Conservation (phyloP, 805 yeast genomes). For the Hanseniaspora clermontiae region DNA sequence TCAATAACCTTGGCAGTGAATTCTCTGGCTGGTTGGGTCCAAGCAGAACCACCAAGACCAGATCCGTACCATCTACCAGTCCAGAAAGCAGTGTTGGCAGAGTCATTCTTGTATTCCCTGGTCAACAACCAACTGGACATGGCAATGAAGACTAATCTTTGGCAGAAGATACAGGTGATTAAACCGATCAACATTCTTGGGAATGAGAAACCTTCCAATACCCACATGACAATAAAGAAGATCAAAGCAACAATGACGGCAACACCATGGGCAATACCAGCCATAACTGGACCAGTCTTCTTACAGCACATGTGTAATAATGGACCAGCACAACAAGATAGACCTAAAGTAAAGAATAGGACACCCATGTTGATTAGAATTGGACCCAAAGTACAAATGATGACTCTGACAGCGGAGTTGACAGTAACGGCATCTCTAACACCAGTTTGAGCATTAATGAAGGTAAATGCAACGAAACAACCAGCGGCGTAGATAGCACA, state of each 20-base stretch:
- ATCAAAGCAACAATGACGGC: slow-evolving; percentile 79
- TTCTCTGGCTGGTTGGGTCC: slow-evolving; percentile 94
- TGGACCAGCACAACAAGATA: slow-evolving; percentile 98
- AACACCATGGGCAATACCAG: slow-evolving; percentile 90
- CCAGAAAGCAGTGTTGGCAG: slow-evolving; percentile 98
- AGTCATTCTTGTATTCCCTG: slow-evolving; percentile 92
- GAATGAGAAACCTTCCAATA: slow-evolving; percentile 82
- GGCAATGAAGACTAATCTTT: slow-evolving; percentile 75
- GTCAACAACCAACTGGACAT: slow-evolving; percentile 69
- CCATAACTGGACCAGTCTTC: slow-evolving; percentile 88
- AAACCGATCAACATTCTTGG: slow-evolving; percentile 78
- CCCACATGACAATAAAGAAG: slow-evolving; percentile 95
- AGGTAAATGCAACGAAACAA: slow-evolving; percentile 67
- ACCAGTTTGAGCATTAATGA: slow-evolving; percentile 78
- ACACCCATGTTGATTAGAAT: slow-evolving; percentile 83
- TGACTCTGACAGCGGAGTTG: slow-evolving; percentile 58
- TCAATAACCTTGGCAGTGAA: slow-evolving; percentile 87
- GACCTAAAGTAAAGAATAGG: slow-evolving; percentile 56
- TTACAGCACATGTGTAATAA: slow-evolving; percentile 87
- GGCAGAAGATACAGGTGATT: slow-evolving; percentile 69
- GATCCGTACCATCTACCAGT: slow-evolving; percentile 98
- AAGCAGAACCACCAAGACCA: slow-evolving; percentile 85
- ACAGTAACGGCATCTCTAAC: slow-evolving; percentile 43
- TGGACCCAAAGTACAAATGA: slow-evolving; percentile 80
- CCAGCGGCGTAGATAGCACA: slow-evolving; percentile 64